Conservation (phyloP, 2,329 filamentous ascomycete species). For the Talaromyces sp. region DNA sequence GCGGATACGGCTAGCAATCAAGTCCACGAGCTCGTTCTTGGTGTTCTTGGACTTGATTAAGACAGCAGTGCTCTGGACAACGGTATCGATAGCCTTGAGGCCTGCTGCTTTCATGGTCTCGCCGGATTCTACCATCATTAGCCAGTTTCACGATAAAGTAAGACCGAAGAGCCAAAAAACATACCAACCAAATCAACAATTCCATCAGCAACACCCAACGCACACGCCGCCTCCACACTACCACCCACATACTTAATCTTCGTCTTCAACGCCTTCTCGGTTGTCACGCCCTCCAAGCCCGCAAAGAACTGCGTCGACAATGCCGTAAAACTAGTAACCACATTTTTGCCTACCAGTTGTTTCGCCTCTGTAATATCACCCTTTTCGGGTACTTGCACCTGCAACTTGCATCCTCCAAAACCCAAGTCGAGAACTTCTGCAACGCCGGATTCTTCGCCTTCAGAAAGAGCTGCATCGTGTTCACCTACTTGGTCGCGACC, state of each 20-base stretch:
- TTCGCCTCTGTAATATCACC: slow-evolving; percentile 66
- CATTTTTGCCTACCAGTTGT: slow-evolving; percentile 84
- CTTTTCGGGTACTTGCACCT: slow-evolving; percentile 94
- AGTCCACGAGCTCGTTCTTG: slow-evolving; percentile 74
- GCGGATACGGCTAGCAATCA: slow-evolving; percentile 80
- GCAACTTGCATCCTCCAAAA: slow-evolving; percentile 86
- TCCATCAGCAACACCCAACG: slow-evolving; percentile 89
- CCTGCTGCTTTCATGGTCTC: slow-evolving; percentile 98
- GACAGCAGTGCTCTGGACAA: slow-evolving; percentile 81
- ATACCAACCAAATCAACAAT: slow-evolving; percentile 94
- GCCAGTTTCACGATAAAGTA: not conserved
- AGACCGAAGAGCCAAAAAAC: not conserved
- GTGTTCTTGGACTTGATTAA: slow-evolving; percentile 87
- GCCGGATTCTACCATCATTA: slow-evolving; percentile 68
- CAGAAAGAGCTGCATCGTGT: slow-evolving; percentile 62
- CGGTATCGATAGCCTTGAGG: slow-evolving; percentile 89
- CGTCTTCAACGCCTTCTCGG: slow-evolving; percentile 36
- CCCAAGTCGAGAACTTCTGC: slow-evolving; percentile 86
- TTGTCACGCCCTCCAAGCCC: slow-evolving; percentile 58
- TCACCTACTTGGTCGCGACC: slow-evolving; percentile 90
- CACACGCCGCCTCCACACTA: slow-evolving; percentile 95
- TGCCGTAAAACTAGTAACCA: slow-evolving; percentile 92
- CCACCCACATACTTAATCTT: slow-evolving; percentile 93
- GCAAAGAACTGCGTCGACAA: slow-evolving; percentile 81
- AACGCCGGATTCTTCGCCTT: slow-evolving; percentile 55